Base-by-base conservation (phyloP, 371 early-diverging fungal genomes). In the Mucor plumbeus region DNA sequence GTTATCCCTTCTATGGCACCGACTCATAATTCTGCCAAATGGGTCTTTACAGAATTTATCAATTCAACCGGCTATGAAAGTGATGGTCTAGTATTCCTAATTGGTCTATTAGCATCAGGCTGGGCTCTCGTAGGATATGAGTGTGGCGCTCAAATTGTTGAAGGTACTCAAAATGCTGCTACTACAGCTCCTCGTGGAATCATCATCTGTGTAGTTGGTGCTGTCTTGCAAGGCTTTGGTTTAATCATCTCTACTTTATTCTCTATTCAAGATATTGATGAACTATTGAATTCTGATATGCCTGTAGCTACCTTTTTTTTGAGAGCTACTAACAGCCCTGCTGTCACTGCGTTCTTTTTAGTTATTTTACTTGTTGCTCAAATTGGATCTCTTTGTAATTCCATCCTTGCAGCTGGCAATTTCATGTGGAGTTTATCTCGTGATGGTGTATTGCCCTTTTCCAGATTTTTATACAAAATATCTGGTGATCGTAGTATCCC, bases 161-260 rank as follows among this genome's bases (percentile, higher is more conserved):
- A 82, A 67, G 83, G 79, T 14, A 78, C 83, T 4, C 68, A 75
- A 50, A 73, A 72, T 34, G 77, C 78, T 7, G 78, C 72, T 56
- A 54, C 68, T 14, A 77, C 78, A 21, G 83, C 78, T 10, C 83
- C 83, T 15, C 72, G 77, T 1, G 82, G 82, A 17, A 79, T 82
- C 36, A 44, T 82, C 14, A 65, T 77, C 13, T 74, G 75, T 41
- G 71, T 82, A 7, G 35, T 48, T 11, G 65, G 69, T 50, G 74
- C 80, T 14, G 60, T 78, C 36, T 8, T 76, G 21, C 80, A 79
- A 69, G 77, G 78, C 4, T 59, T 78, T 44, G 64, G 68, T 26
- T 50, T 82, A 13, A 79, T 77, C 59, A 60, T 79, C 13, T 47
- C 75, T 2, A 71, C 69, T 9, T 61, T 82, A 19, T 79, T 82